Evolutionary conservation across 2,329 filamentous ascomycete genomes (phyloP), one percentile per base, ranked within the genome.

Genomic region (Westerdykella aurantiaca): DNA sequence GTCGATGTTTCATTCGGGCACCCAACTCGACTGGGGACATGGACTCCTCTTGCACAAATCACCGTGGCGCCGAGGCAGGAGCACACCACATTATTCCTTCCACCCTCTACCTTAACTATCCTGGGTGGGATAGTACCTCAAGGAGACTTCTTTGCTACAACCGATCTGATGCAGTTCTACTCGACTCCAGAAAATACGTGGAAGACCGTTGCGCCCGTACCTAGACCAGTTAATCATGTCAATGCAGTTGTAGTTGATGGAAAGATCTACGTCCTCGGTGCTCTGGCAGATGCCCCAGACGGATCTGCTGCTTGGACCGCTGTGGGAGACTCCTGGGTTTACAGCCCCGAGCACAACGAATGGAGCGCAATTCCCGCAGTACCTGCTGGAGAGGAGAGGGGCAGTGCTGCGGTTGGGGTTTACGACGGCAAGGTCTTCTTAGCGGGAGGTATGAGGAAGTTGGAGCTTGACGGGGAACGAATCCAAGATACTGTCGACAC

Each of bases 231-330:
- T 4, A 60, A 64, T 35, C 60, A 64, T 39, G 39, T 47, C 45
- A 62, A 62, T 25, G 51, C 47, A 9, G 56, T 52, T 5, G 48
- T 50, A 3, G 43, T 54, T 1, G 31, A 52, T 22, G 55, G 53
- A 0, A 51, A 53, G 11, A 53, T 63, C 3, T 62, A 56, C 35
- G 41, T 59, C 7, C 43, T 63, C 1, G 58, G 58, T 10, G 57
- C 58, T 1, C 38, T 63, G 0, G 47, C 35, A 1, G 51, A 51
- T 22, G 14, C 39, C 2, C 6, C 25, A 17, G 25, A 17, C 3
- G 37, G 12, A 7, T n/a, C 18, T 2, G 39, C 41, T 6, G 42
- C 43, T 6, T 61, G 53, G 54, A 38, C 40, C 6, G 41, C 41
- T 5, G 43, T 43, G 6, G 6, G 40, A 3, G 50, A 54, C 14